Conservation (phyloP, 345 rosid genomes). For the Eucalyptus tenuipes region DNA sequence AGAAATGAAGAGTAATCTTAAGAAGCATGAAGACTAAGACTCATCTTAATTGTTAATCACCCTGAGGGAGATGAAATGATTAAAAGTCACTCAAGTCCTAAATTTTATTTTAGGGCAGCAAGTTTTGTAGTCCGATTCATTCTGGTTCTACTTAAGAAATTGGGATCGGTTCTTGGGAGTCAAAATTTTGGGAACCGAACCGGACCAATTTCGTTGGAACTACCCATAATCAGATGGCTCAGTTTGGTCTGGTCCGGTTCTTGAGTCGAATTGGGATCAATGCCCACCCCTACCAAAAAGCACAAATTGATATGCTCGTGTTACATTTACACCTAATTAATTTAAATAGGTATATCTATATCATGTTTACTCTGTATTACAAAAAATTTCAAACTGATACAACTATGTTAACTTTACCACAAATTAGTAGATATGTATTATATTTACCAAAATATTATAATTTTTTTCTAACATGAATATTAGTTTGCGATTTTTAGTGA, state of each 20-base stretch:
- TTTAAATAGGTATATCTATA: too few species aligned
- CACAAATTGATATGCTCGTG: too few species aligned
- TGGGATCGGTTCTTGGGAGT: accelerated
- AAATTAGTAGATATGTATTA: not conserved
- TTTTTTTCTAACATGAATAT: not conserved
- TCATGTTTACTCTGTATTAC: too few species aligned
- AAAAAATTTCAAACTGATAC: too few species aligned
- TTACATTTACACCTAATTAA: too few species aligned
- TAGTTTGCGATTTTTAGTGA: not conserved
- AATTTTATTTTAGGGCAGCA: not conserved
- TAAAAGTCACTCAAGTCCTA: not conserved
- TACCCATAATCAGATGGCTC: too few species aligned
- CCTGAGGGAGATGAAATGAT: not conserved
- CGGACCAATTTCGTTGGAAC: too few species aligned
- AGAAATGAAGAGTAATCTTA: not conserved
- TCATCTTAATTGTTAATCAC: not conserved
- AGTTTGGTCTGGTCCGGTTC: accelerated
- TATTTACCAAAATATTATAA: not conserved
- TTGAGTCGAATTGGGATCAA: accelerated
- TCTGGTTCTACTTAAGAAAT: not conserved
- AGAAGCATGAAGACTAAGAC: not conserved
- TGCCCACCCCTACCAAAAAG: not conserved
- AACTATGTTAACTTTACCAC: too few species aligned
- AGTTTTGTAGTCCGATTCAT: accelerated
- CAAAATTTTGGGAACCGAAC: not conserved